Base-by-base conservation (phyloP, 1,139 yeast species). In the Sugiyamaella paludigena region DNA sequence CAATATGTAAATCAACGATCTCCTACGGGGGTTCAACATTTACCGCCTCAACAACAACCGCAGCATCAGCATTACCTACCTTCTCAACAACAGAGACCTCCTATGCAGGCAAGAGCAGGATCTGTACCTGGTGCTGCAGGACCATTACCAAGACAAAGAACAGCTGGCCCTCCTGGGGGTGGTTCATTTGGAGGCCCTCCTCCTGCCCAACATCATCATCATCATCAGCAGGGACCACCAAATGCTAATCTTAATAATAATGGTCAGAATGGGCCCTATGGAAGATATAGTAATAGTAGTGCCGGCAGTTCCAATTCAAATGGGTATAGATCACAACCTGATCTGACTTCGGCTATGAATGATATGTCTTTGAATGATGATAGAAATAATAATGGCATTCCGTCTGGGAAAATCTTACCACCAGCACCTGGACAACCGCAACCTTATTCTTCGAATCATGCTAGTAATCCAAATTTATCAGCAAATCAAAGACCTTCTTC, bases 321-420 rank as follows among this genome's bases (percentile, higher is more conserved):
- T 24, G 38, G 35, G 13, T 28, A 15, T 33, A 41, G 24, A 38
- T 53, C 58, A 5, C 58, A 54, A 16, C 61, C 62, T 2, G 60
- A 58, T 35, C 46, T 57, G 28, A 36, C 53, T 7, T 27, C 45
- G 1, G 48, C 48, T 11, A 54, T 55, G 56, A 49, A 49, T 27
- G 51, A 49, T 26, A 30, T 57, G 49, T 39, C 52, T 11, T 13
- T 57, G 12, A 45, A 50, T 19, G 52, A 52, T 15, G 39, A 19
- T 19, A 19, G 24, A 5, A 19, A 19, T 19, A 19, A 19, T 19
- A 19, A 36, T 16, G 30, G 34, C 15, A 42, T 24, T 11, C 35
- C 26, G 13, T 8, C 31, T 11, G 32, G 35, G 36, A 24, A 11
- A 5, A 24, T 16, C 31, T 7, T n/a, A 11, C 44, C 40, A 10